phyloP scores from a whole-genome alignment of 2,329 filamentous ascomycete genomes.

The Fusarium brevicatenulatum region DNA sequence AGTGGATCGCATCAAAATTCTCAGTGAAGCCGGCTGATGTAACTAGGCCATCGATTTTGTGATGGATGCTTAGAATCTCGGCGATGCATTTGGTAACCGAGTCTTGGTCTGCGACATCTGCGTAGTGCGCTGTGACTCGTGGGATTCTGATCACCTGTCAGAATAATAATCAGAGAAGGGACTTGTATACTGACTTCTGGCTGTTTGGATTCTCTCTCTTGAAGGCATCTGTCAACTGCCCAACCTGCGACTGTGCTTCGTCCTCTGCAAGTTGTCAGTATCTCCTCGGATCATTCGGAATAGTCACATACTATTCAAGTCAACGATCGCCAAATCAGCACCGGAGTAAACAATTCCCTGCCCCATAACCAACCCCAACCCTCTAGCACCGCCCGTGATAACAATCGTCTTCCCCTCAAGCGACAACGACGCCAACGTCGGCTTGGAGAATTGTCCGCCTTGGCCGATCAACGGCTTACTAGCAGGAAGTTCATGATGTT shows the following conservation, averaged over 20 bases:
- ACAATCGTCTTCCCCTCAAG: slow-evolving; percentile 84
- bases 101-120: slow-evolving; percentile 83
- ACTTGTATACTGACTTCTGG: slow-evolving; percentile 60
- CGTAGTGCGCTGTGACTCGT: slow-evolving; percentile 87
- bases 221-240: slow-evolving; percentile 78
- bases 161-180: accelerated
- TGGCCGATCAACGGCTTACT: slow-evolving; percentile 77
- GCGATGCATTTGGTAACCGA: slow-evolving; percentile 79
- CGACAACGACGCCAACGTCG: slow-evolving; percentile 85
- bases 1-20: slow-evolving; percentile 90
- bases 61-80: slow-evolving; percentile 67
- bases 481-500: slow-evolving; percentile 75
- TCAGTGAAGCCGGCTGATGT: slow-evolving; percentile 96
- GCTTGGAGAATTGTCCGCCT: slow-evolving; percentile 82
- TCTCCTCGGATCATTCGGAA: neutral
- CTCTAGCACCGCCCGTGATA: slow-evolving; percentile 89
- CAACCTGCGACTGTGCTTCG: slow-evolving; percentile 80
- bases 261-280: slow-evolving; percentile 66
- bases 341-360: slow-evolving; percentile 90
- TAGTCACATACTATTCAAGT: slow-evolving; percentile 81
- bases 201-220: slow-evolving; percentile 79
- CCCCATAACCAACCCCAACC: slow-evolving; percentile 90
- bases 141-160: slow-evolving; percentile 64
- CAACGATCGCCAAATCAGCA: slow-evolving; percentile 88
- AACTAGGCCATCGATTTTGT: slow-evolving; percentile 90